Conservation (phyloP, 2,329 filamentous ascomycete genomes). For the Apiospora malaysiana region DNA sequence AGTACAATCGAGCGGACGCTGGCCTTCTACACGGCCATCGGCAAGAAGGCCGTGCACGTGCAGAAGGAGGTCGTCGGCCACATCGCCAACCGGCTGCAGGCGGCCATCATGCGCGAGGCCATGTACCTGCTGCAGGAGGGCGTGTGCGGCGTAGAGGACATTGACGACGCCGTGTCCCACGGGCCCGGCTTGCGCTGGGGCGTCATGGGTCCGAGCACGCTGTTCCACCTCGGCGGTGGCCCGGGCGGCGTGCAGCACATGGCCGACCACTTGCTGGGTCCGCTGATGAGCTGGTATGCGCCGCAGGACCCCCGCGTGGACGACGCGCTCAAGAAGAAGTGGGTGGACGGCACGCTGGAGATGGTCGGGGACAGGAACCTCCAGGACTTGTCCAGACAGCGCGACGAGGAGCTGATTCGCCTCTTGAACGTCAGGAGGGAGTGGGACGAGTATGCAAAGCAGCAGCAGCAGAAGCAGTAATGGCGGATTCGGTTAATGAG, state of each 20-base stretch:
- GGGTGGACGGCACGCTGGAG: constrained; percentile 28
- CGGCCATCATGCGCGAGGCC: constrained; percentile 44
- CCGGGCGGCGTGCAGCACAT: constrained; percentile 30
- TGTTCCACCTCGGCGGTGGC: constrained; percentile 30
- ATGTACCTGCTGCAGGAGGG: constrained; percentile 34
- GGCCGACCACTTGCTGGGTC: constrained; percentile 30
- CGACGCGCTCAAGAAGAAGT: constrained; percentile 30
- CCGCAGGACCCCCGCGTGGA: constrained; percentile 30
- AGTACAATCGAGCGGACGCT: constrained; percentile 37
- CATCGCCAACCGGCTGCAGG: constrained; percentile 52
- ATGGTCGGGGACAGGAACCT: constrained; percentile 26
- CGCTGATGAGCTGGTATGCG: constrained; percentile 32
- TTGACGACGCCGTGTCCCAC: constrained; percentile 29
- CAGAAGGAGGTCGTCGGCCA: constrained; percentile 49
- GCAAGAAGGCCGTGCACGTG: constrained; percentile 47
- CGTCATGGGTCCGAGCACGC: constrained; percentile 30
- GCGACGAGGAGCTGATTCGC: constrained; percentile 30
- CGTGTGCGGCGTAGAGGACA: constrained; percentile 26
- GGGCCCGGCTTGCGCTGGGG: constrained; percentile 31
- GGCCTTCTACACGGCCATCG: constrained; percentile 46
- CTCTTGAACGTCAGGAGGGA: constrained; percentile 29
- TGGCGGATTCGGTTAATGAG: not conserved
- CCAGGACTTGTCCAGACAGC: constrained; percentile 28
- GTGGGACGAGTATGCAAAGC: constrained; percentile 27
- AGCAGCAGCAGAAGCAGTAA: constrained; percentile 17